Evolutionary conservation across 306 rosid species (phyloP).

Genomic region (Delonix regia): DNA sequence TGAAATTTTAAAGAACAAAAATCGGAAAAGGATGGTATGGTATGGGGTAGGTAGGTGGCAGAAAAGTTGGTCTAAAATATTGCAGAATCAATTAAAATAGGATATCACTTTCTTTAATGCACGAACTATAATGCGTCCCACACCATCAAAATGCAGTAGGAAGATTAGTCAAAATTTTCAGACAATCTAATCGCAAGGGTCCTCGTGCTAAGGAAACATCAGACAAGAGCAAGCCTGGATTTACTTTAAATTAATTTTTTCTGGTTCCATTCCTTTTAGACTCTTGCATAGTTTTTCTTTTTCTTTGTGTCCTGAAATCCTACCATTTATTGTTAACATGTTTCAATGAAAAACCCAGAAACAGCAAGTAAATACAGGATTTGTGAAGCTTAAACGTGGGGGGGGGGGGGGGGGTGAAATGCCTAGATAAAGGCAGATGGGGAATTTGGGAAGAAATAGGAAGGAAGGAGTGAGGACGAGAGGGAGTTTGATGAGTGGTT

Average conservation of each 20-base stretch:
- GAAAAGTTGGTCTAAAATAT: background rate
- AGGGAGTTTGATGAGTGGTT: background rate
- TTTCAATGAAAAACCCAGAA: slow-evolving; percentile 22
- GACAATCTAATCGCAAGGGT: slow-evolving; percentile 47
- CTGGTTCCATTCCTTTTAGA: slow-evolving; percentile 26
- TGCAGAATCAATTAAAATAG: background rate
- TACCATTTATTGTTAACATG: slow-evolving; percentile 39
- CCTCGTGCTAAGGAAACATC: slow-evolving; percentile 56
- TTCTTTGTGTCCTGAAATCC: slow-evolving; percentile 40
- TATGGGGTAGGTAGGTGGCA: background rate
- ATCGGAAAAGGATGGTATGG: background rate
- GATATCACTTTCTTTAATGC: background rate
- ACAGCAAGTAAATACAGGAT: background rate
- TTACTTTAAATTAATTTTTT: slow-evolving; percentile 19
- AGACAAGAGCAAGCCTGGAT: slow-evolving; percentile 46
- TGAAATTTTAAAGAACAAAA: background rate
- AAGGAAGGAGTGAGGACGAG: background rate
- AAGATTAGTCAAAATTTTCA: slow-evolving; percentile 34
- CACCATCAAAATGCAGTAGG: slow-evolving; percentile 30
- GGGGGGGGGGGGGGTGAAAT: too few relatives aligned
- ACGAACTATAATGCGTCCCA: slow-evolving; percentile 32
- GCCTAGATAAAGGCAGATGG: too few relatives aligned
- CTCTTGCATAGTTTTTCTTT: background rate
- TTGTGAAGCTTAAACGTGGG: too few relatives aligned
- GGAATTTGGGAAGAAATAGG: background rate